These are phyloP conservation scores for Epichloe glyceriae DNA, from an alignment of 2,329 filamentous ascomycete species.

Conservation along the genomic window DNA sequence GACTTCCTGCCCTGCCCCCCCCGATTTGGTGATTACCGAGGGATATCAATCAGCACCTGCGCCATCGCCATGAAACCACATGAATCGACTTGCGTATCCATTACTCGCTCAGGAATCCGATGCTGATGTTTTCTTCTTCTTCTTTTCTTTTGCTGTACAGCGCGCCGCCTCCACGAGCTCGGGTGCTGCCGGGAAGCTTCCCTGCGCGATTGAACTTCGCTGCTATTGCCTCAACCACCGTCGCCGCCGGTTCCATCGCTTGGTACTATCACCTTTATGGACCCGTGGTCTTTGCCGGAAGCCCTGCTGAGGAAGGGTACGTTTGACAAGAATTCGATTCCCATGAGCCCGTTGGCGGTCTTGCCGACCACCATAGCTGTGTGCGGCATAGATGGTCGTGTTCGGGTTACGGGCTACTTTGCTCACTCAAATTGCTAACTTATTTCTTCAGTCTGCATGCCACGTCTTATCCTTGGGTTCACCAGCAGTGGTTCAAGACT, in stretches of 20 bases:
- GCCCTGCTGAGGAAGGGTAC: constrained; percentile 96
- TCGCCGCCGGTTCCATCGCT: constrained; percentile 78
- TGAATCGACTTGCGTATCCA: constrained; percentile 17
- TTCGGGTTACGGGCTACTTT: constrained; percentile 5
- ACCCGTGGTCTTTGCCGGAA: constrained; percentile 74
- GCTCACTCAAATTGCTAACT: constrained; percentile 16
- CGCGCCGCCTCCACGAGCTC: constrained; percentile 62
- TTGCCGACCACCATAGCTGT: not conserved
- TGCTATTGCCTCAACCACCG: constrained; percentile 72
- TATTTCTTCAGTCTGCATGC: constrained; percentile 61
- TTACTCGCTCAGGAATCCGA: constrained; percentile 11
- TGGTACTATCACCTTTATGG: constrained; percentile 98
- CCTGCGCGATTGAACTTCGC: constrained; percentile 75
- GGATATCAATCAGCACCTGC: constrained; percentile 15
- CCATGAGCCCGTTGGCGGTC: not conserved
- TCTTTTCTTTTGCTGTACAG: constrained; percentile 22
- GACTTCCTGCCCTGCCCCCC: not conserved
- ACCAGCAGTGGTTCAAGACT: constrained; percentile 82
- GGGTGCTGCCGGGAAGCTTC: constrained; percentile 56
- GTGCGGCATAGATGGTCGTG: constrained; percentile 23
- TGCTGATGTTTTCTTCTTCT: constrained; percentile 26
- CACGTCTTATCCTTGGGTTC: constrained; percentile 90
- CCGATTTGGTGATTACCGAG: constrained; percentile 12
- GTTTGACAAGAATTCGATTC: constrained; percentile 26
- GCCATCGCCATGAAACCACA: constrained; percentile 11